A percentile compares a stretch with the other conserved stretches of the same genome.
These are phyloP conservation scores for Debaryomycetaceae sp. DNA, from an alignment of 1,139 yeast species.

Conservation along the genomic window DNA sequence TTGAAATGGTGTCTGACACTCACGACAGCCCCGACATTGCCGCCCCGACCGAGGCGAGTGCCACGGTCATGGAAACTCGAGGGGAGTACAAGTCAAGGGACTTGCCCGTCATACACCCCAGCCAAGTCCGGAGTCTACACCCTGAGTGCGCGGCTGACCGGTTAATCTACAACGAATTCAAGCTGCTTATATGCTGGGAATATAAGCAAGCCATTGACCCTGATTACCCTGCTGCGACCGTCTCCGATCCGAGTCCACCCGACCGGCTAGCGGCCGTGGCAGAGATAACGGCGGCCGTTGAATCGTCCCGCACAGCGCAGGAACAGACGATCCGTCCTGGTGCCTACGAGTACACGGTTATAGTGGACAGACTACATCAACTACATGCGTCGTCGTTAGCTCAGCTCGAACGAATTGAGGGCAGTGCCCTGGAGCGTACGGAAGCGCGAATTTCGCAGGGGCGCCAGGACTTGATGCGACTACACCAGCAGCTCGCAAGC, in stretches of 20 bases:
- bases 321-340: too few species aligned
- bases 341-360: too few species aligned
- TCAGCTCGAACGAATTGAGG: too few species aligned
- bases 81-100: slow-evolving; percentile 25
- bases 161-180: slow-evolving; percentile 26
- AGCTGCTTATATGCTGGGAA: slow-evolving; percentile 37
- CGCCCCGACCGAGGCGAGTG: not conserved
- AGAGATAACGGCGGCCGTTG: too few species aligned
- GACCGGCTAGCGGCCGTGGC: slow-evolving; percentile 13
- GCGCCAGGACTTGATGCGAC: too few species aligned
- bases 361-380: too few species aligned
- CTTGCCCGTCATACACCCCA: slow-evolving; percentile 39
- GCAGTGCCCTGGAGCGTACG: too few species aligned
- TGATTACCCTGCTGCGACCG: slow-evolving; percentile 10
- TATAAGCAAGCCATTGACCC: slow-evolving; percentile 22
- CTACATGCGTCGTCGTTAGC: too few species aligned
- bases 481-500: too few species aligned
- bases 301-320: too few species aligned
- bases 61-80: slow-evolving; percentile 6
- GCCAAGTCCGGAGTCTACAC: slow-evolving; percentile 3
- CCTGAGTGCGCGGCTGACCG: slow-evolving; percentile 4
- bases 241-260: slow-evolving; percentile 23
- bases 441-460: too few species aligned
- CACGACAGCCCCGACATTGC: not conserved
- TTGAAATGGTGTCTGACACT: too few species aligned